Percentiles rank a stretch among this genome's conserved stretches.
Evolutionary conservation across 257 asterid species (phyloP).

Genomic region (Przewalskia tangutica): DNA sequence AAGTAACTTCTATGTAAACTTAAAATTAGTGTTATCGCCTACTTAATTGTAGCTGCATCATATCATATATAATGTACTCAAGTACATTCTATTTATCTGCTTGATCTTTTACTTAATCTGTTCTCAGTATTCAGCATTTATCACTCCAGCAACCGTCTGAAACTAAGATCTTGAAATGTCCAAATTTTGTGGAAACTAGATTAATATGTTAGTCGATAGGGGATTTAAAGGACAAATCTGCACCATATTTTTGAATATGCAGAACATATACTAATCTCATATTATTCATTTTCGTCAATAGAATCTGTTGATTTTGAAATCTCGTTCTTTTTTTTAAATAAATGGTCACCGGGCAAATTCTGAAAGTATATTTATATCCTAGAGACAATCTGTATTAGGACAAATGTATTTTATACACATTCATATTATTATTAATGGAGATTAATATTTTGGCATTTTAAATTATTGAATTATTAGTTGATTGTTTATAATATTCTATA

Average conservation of each 20-base stretch:
- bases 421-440: no score
- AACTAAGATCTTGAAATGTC: neutral
- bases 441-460: no score
- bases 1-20: neutral
- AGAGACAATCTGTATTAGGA: no score
- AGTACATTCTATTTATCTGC: neutral
- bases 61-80: neutral
- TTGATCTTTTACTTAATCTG: neutral
- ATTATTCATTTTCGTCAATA: neutral
- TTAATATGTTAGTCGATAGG: neutral
- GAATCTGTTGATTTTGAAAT: neutral
- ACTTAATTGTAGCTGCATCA: neutral
- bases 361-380: no score
- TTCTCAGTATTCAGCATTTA: neutral
- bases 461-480: no score
- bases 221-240: neutral
- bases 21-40: neutral
- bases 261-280: neutral
- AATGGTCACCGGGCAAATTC: slow-evolving; percentile 38
- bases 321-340: neutral
- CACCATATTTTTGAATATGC: neutral
- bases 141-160: neutral
- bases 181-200: neutral
- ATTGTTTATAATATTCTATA: no score
- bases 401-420: no score